Percentiles rank a stretch among this genome's conserved stretches.
Evolutionary conservation across 495 filamentous ascomycete species (phyloP).

Genomic region (Podospora anserina): DNA sequence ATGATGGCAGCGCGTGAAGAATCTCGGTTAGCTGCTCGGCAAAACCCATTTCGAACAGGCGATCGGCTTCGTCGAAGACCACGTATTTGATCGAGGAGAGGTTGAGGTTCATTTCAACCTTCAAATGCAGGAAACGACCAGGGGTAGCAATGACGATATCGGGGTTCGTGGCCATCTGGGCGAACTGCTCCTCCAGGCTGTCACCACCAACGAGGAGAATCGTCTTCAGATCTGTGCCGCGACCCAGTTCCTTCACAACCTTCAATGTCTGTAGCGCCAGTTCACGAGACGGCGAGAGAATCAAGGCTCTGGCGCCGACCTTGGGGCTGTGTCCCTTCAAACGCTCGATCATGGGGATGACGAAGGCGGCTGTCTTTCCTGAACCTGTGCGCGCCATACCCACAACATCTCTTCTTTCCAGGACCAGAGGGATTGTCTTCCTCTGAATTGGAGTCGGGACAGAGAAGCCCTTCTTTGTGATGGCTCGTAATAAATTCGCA

Average conservation of each 20-base stretch:
- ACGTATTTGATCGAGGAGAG: slow-evolving; percentile 83
- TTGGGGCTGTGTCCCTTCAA: slow-evolving; percentile 83
- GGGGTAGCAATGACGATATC: slow-evolving; percentile 97
- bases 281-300: slow-evolving; percentile 89
- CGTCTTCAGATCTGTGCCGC: slow-evolving; percentile 83
- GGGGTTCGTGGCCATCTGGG: slow-evolving; percentile 86
- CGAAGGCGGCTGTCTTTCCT: slow-evolving; percentile 95
- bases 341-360: slow-evolving; percentile 95
- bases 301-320: slow-evolving; percentile 78
- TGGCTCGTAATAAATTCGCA: slow-evolving; percentile 76
- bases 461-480: slow-evolving; percentile 87
- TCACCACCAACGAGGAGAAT: slow-evolving; percentile 93
- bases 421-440: slow-evolving; percentile 87
- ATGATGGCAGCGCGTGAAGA: slow-evolving; percentile 76
- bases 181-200: slow-evolving; percentile 92
- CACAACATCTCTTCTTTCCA: slow-evolving; percentile 88
- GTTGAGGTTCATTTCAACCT: slow-evolving; percentile 91
- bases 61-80: slow-evolving; percentile 95
- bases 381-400: slow-evolving; percentile 97
- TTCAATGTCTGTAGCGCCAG: slow-evolving; percentile 92
- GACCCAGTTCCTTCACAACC: slow-evolving; percentile 89
- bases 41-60: slow-evolving; percentile 98
- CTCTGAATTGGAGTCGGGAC: slow-evolving; percentile 96
- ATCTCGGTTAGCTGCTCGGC: slow-evolving; percentile 90
- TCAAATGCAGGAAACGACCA: slow-evolving; percentile 89